Evolutionary conservation across 495 filamentous ascomycete genomes (phyloP).

Genomic region (Hypomontagnella monticulosa): DNA sequence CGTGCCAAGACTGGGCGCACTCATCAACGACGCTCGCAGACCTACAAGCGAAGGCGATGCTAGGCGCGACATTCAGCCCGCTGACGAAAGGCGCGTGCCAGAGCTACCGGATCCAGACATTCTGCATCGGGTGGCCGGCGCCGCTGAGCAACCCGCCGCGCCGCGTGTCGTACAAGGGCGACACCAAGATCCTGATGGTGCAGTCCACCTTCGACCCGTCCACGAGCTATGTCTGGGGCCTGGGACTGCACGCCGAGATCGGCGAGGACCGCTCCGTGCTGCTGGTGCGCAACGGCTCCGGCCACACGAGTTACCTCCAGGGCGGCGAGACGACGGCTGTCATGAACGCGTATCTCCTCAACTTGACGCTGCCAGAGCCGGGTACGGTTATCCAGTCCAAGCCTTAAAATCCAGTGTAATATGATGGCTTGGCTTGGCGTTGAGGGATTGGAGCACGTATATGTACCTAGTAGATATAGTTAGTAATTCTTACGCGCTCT

Average conservation of each 20-base stretch:
- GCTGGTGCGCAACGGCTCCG: conserved; percentile 50
- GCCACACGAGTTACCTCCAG: conserved; percentile 49
- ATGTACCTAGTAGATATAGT: too few relatives aligned
- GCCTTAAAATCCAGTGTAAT: conserved; percentile 4
- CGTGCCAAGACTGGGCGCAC: conserved; percentile 51
- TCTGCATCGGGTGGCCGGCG: conserved; percentile 54
- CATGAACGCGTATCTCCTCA: conserved; percentile 37
- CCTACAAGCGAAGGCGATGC: conserved; percentile 32
- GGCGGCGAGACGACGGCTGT: conserved; percentile 34
- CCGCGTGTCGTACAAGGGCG: conserved; percentile 37
- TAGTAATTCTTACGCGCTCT: too few relatives aligned
- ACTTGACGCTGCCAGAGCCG: conserved; percentile 41
- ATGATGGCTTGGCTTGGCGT: too few relatives aligned
- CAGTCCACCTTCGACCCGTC: conserved; percentile 52
- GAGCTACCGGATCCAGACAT: conserved; percentile 41
- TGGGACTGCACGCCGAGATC: conserved; percentile 42
- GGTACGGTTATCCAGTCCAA: conserved; percentile 30
- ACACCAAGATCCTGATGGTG: conserved; percentile 39
- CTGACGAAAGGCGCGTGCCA: conserved; percentile 42
- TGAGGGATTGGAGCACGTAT: too few relatives aligned
- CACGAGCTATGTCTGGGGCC: conserved; percentile 51
- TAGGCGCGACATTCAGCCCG: conserved; percentile 39
- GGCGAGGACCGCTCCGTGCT: conserved; percentile 46
- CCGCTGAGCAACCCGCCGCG: conserved; percentile 45
- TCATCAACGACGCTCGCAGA: conserved; percentile 35